phyloP scores from a whole-genome alignment of 495 filamentous ascomycete species.

The Hypoxylon lienhwacheense region DNA sequence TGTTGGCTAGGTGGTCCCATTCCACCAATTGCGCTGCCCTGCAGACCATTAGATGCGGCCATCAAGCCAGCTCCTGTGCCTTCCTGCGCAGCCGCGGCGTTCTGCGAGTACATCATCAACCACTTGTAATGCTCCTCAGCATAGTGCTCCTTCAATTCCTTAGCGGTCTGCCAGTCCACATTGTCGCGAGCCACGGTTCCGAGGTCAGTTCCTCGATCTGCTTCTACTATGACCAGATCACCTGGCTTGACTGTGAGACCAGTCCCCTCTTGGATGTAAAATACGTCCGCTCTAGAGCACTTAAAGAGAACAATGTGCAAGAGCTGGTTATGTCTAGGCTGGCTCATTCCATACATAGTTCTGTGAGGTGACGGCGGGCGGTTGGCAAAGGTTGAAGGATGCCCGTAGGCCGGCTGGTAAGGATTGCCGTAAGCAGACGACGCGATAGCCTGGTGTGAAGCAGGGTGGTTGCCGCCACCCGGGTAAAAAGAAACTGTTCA shows the following conservation, averaged over 20 bases:
- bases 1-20: constrained; percentile 72
- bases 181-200: constrained; percentile 88
- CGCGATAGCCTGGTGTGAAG: constrained; percentile 44
- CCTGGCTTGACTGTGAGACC: constrained; percentile 86
- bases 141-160: constrained; percentile 83
- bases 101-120: constrained; percentile 95
- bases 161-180: constrained; percentile 79
- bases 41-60: constrained; percentile 60
- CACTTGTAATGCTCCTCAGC: constrained; percentile 93
- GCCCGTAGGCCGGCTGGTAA: constrained; percentile 45
- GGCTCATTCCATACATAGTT: constrained; percentile 62
- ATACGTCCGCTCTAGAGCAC: constrained; percentile 89
- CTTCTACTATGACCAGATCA: constrained; percentile 95
- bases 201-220: constrained; percentile 92
- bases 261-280: constrained; percentile 93
- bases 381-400: constrained; percentile 60
- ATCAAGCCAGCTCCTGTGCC: constrained; percentile 56
- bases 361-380: constrained; percentile 59
- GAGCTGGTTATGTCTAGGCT: constrained; percentile 77
- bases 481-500: constrained; percentile 55
- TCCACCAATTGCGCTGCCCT: constrained; percentile 70
- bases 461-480: constrained; percentile 34
- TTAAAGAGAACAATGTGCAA: constrained; percentile 96
- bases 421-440: constrained; percentile 44
- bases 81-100: constrained; percentile 62